Evolutionary conservation across 176 grass and related monocot species (phyloP).

Genomic region (Poa pratensis): DNA sequence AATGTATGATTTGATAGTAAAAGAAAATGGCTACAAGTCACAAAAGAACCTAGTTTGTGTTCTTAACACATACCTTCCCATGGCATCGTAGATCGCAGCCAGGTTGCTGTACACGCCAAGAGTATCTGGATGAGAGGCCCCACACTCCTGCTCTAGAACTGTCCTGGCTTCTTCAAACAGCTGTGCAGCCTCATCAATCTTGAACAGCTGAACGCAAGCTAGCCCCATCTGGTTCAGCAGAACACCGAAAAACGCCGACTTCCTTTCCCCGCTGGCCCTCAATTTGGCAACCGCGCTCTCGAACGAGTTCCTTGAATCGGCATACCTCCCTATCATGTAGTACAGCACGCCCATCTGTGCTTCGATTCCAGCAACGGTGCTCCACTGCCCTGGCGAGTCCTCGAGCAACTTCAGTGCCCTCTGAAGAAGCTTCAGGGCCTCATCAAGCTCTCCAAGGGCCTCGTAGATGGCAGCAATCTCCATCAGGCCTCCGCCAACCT

Average conservation of each 20-base stretch:
- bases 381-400: constrained; percentile 89
- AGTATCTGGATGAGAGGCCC: constrained; percentile 77
- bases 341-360: constrained; percentile 93
- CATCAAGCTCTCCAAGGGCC: constrained; percentile 79
- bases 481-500: constrained; percentile 85
- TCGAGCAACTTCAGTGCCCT: constrained; percentile 81
- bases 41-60: neutral
- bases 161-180: constrained; percentile 92
- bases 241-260: constrained; percentile 92
- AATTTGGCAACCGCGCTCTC: constrained; percentile 82
- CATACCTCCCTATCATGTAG: constrained; percentile 88
- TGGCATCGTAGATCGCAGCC: constrained; percentile 94
- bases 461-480: constrained; percentile 95
- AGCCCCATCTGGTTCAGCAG: constrained; percentile 96
- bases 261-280: constrained; percentile 82
- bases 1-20: neutral
- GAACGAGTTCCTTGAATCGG: constrained; percentile 76
- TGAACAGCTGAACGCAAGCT: constrained; percentile 95
- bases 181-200: constrained; percentile 94
- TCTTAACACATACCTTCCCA: constrained; percentile 73
- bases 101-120: constrained; percentile 97
- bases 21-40: neutral
- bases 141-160: constrained; percentile 87
- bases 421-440: constrained; percentile 86
- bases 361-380: constrained; percentile 92